phyloP scores from a whole-genome alignment of 140 eudicot genomes.

The Artemisia princeps region DNA sequence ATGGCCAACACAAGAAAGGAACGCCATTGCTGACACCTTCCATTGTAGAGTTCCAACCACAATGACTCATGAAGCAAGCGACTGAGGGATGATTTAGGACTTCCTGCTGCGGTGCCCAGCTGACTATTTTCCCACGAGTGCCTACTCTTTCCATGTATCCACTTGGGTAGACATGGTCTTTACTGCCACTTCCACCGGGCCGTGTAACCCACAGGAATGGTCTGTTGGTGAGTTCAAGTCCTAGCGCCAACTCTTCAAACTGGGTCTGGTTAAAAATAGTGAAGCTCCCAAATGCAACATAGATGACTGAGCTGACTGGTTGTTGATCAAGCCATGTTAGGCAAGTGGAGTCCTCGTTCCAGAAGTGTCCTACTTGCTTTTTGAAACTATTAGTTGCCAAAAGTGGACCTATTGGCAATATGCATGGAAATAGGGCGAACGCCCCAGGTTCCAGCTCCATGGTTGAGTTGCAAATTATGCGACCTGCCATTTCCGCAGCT shows the following conservation, averaged over 20 bases:
- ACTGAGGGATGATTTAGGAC: constrained; percentile 39
- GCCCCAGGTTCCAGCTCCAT: constrained; percentile 42
- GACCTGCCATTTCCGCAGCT: constrained; percentile 25
- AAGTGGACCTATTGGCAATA: constrained; percentile 51
- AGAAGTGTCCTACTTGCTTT: constrained; percentile 36
- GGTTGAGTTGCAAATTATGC: constrained; percentile 43
- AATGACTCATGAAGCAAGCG: constrained; percentile 41
- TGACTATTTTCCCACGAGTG: constrained; percentile 28
- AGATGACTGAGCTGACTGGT: constrained; percentile 37
- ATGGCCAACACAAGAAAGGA: constrained; percentile 51
- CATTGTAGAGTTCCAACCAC: constrained; percentile 47
- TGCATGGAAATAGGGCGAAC: constrained; percentile 27
- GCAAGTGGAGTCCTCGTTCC: constrained; percentile 52
- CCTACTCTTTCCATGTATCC: constrained; percentile 32
- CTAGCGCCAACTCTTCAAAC: constrained; percentile 51
- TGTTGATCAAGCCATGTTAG: constrained; percentile 58
- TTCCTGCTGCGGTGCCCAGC: constrained; percentile 42
- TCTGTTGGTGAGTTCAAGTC: constrained; percentile 39
- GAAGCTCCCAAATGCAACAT: constrained; percentile 62
- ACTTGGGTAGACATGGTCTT: constrained; percentile 21
- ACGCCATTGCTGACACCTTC: constrained; percentile 44
- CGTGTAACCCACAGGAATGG: constrained; percentile 64
- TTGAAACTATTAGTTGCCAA: constrained; percentile 35
- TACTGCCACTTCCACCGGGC: constrained; percentile 17
- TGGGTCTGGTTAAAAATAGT: constrained; percentile 33